Conservation (phyloP, 2,329 filamentous ascomycete genomes). For the Epichloe scottii region DNA sequence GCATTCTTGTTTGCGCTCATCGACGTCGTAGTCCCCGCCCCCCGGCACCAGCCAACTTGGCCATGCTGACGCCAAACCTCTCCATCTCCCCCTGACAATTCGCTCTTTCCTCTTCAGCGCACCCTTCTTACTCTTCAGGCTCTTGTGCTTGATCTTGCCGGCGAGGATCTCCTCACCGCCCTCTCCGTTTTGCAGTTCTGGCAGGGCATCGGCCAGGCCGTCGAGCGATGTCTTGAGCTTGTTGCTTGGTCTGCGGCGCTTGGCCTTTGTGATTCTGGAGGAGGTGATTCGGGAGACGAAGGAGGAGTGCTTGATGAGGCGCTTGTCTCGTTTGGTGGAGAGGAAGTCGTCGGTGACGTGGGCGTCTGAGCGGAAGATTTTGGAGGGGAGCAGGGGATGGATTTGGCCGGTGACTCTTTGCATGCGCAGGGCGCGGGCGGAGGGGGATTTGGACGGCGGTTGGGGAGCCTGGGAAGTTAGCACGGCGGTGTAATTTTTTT, state of each 20-base stretch:
- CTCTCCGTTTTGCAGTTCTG: constrained; percentile 40
- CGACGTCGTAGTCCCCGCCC: constrained; percentile 3
- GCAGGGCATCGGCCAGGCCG: constrained; percentile 68
- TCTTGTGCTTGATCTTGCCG: constrained; percentile 60
- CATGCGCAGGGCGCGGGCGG: constrained; percentile 43
- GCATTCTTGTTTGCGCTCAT: not conserved
- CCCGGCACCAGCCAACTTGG: constrained; percentile 45
- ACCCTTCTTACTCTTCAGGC: constrained; percentile 61
- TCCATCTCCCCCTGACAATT: constrained; percentile 70
- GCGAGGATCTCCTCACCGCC: constrained; percentile 30
- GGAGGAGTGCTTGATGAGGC: constrained; percentile 64
- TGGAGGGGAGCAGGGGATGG: constrained; percentile 38
- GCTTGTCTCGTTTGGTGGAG: constrained; percentile 72
- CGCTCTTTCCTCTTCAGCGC: constrained; percentile 74
- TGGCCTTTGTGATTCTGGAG: constrained; percentile 15
- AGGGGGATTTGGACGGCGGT: constrained; percentile 34
- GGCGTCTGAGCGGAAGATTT: constrained; percentile 38
- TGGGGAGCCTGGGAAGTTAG: constrained; percentile 14
- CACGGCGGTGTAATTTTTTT: not conserved
- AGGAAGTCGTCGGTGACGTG: constrained; percentile 46
- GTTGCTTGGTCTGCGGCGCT: constrained; percentile 49
- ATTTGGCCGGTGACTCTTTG: constrained; percentile 35
- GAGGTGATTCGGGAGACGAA: constrained; percentile 71
- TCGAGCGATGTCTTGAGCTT: constrained; percentile 68
- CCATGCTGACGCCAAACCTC: constrained; percentile 74